Evolutionary conservation across 2,329 filamentous ascomycete genomes (phyloP).

Genomic region (Aschersonia sp.): DNA sequence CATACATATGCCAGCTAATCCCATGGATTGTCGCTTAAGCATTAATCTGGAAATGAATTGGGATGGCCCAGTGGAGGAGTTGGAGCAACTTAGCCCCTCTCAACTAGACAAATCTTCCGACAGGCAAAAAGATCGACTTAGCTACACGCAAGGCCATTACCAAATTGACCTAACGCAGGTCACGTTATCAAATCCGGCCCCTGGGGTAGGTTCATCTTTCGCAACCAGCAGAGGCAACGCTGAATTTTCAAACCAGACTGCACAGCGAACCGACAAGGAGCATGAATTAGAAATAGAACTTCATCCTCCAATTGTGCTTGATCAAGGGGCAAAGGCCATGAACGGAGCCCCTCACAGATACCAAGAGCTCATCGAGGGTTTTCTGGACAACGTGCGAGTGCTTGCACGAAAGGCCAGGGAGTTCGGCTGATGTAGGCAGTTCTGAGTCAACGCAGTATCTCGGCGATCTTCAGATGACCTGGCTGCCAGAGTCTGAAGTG

Average conservation of each 20-base stretch:
- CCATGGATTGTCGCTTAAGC: constrained; percentile 84
- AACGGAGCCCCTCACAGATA: constrained; percentile 42
- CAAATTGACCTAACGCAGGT: constrained; percentile 92
- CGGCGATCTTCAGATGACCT: too few species aligned
- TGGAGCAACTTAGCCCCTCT: constrained; percentile 25
- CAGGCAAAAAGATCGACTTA: constrained; percentile 78
- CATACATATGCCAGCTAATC: constrained; percentile 60
- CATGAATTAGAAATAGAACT: constrained; percentile 76
- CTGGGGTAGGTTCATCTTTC: constrained; percentile 17
- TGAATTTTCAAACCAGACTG: constrained; percentile 15
- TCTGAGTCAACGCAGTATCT: too few species aligned
- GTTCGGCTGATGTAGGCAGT: constrained; percentile 6
- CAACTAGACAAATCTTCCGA: constrained; percentile 33
- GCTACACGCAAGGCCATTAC: constrained; percentile 77
- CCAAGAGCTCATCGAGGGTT: constrained; percentile 53
- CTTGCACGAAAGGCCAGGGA: constrained; percentile 32
- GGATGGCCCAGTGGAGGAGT: constrained; percentile 49
- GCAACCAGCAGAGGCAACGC: neutral
- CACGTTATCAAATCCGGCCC: constrained; percentile 28
- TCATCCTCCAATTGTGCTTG: constrained; percentile 44
- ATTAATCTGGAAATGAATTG: constrained; percentile 90
- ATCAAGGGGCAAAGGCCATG: constrained; percentile 47
- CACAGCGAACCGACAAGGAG: constrained; percentile 40
- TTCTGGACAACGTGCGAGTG: constrained; percentile 58
- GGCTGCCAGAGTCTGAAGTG: too few species aligned